phyloP scores from a whole-genome alignment of 352 stramenopile species.

The Discostella stelligera region DNA sequence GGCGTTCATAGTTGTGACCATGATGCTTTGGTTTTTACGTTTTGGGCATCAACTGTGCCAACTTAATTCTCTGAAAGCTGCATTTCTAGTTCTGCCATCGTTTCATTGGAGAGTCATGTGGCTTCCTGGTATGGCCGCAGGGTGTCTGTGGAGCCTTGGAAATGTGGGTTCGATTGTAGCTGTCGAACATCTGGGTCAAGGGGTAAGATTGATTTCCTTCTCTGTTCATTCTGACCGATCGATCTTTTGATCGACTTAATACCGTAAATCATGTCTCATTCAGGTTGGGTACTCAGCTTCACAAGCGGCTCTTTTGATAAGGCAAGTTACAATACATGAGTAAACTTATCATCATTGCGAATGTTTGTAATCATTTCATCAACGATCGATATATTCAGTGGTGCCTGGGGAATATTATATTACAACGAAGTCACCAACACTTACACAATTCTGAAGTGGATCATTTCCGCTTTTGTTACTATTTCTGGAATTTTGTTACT shows the following conservation, averaged over 20 bases:
- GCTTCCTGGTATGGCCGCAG: slow-evolving; percentile 46
- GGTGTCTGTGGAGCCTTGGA: slow-evolving; percentile 68
- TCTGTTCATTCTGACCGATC: background rate
- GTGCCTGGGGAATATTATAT: slow-evolving; percentile 54
- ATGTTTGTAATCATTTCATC: background rate
- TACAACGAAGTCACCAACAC: slow-evolving; percentile 50
- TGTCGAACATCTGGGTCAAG: slow-evolving; percentile 65
- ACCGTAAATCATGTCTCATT: background rate
- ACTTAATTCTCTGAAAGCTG: slow-evolving; percentile 37
- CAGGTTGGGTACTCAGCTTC: slow-evolving; percentile 54
- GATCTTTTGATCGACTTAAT: background rate
- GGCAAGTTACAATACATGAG: background rate
- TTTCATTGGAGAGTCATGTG: slow-evolving; percentile 72
- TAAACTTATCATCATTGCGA: background rate
- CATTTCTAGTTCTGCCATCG: slow-evolving; percentile 53
- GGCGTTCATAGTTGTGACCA: slow-evolving; percentile 49
- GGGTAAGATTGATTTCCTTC: slow-evolving; percentile 43
- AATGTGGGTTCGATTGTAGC: slow-evolving; percentile 74
- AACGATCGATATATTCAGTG: background rate
- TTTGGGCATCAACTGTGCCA: slow-evolving; percentile 45
- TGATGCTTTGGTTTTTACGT: slow-evolving; percentile 61
- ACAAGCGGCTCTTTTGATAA: slow-evolving; percentile 48
- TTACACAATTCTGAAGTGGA: slow-evolving; percentile 45
- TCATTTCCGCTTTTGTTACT: slow-evolving; percentile 39
- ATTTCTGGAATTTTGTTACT: slow-evolving; percentile 52